These are phyloP conservation scores for Vigna hirtella DNA, from an alignment of 306 rosid genomes.

Conservation along the genomic window DNA sequence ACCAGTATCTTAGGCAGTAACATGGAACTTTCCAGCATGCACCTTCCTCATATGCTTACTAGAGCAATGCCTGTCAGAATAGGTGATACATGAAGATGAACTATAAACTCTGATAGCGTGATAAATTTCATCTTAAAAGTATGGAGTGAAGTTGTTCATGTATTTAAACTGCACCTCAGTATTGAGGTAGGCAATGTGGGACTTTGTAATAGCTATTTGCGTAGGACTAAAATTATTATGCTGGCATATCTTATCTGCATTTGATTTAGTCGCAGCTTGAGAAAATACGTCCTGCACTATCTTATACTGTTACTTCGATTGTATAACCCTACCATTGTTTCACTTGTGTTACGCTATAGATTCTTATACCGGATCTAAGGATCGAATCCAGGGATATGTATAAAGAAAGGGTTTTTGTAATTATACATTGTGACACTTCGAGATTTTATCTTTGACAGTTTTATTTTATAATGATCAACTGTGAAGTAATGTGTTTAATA, in stretches of 20 bases:
- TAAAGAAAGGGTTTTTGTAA: not conserved
- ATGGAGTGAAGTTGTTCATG: not conserved
- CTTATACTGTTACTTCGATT: constrained; percentile 15
- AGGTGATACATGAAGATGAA: not conserved
- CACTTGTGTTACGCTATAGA: constrained; percentile 23
- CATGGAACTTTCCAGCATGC: not conserved
- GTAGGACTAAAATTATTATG: not conserved
- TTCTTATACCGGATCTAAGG: constrained; percentile 11
- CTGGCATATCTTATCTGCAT: constrained; percentile 1
- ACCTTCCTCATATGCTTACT: not conserved
- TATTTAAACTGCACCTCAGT: too few species aligned
- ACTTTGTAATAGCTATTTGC: not conserved
- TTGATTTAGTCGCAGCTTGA: constrained; percentile 20
- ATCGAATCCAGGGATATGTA: constrained; percentile 12
- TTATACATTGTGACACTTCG: constrained; percentile 8
- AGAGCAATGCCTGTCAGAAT: not conserved
- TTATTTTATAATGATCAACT: constrained; percentile 34
- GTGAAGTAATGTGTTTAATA: constrained; percentile 20
- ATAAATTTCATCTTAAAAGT: not conserved
- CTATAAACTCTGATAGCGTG: too few species aligned
- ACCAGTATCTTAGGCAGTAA: not conserved
- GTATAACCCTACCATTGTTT: not conserved
- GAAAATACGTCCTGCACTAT: constrained; percentile 13
- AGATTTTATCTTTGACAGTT: constrained; percentile 27
- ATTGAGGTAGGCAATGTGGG: not conserved